A percentile compares a stretch with the other conserved stretches of the same genome.
Conservation (phyloP, 441 rosid genomes). For the Theobroma grandiflorum region DNA sequence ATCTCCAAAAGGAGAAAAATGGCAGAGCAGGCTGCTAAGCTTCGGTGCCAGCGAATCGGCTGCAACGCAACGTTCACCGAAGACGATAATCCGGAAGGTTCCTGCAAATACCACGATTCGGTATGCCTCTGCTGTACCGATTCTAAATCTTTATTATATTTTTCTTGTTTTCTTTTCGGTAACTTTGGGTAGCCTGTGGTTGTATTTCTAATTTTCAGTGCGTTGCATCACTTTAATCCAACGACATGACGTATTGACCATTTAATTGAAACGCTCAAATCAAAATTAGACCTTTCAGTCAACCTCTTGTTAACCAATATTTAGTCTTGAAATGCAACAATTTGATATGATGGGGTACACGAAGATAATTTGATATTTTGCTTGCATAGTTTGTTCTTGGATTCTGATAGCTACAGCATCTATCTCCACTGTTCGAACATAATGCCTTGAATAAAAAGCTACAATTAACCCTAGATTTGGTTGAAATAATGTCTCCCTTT, state of each 20-base stretch:
- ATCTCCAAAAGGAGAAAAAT: slow-evolving; percentile 21
- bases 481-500: not conserved
- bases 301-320: not conserved
- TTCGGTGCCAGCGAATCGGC: slow-evolving; percentile 89
- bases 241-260: not conserved
- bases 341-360: not conserved
- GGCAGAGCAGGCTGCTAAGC: slow-evolving; percentile 46
- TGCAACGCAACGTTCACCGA: slow-evolving; percentile 84
- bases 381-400: not conserved
- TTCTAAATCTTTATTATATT: not conserved
- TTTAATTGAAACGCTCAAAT: not conserved
- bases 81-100: slow-evolving; percentile 81
- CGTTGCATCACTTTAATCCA: not conserved
- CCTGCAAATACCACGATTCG: slow-evolving; percentile 80
- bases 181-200: not conserved
- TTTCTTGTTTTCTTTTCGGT: not conserved
- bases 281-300: not conserved
- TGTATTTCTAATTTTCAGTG: not conserved
- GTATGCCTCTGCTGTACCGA: slow-evolving; percentile 36
- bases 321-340: not conserved
- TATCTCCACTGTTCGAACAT: not conserved
- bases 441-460: not conserved
- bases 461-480: not conserved
- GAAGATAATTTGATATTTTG: not conserved
- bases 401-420: not conserved